phyloP scores from a whole-genome alignment of 2,329 filamentous ascomycete species.

The Trichoderma breve region DNA sequence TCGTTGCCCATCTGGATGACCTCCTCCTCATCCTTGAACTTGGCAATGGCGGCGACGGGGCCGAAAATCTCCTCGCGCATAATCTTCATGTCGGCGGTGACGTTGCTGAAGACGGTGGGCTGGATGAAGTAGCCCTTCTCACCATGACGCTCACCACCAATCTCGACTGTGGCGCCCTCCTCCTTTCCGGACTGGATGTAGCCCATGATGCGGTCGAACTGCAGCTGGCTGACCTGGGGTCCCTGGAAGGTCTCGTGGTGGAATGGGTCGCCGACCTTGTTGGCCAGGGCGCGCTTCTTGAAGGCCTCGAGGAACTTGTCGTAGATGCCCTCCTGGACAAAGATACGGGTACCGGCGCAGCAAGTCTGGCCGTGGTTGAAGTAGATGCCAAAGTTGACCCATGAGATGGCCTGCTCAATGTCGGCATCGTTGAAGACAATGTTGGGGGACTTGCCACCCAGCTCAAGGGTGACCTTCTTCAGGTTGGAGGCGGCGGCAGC shows the following conservation, averaged over 20 bases:
- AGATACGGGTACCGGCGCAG: constrained; percentile 79
- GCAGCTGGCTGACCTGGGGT: constrained; percentile 79
- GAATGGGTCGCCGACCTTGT: constrained; percentile 84
- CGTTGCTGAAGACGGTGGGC: constrained; percentile 86
- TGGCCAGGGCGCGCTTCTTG: constrained; percentile 71
- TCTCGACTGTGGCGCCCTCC: constrained; percentile 61
- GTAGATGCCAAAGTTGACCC: constrained; percentile 72
- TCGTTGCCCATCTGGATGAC: constrained; percentile 73
- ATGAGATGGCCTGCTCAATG: constrained; percentile 72
- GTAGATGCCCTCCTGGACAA: constrained; percentile 83
- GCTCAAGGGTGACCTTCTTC: constrained; percentile 79
- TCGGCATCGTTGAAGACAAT: constrained; percentile 77
- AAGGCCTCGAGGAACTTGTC: constrained; percentile 81
- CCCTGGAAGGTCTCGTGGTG: constrained; percentile 78
- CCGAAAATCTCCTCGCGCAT: constrained; percentile 92
- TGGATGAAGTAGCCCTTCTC: constrained; percentile 85
- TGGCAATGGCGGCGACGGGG: constrained; percentile 79
- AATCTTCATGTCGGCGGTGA: constrained; percentile 82
- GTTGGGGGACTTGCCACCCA: constrained; percentile 78
- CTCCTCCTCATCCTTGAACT: constrained; percentile 81
- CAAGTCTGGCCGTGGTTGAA: constrained; percentile 65
- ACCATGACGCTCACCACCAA: constrained; percentile 54
- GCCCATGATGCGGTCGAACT: constrained; percentile 86
- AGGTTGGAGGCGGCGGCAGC: constrained; percentile 73
- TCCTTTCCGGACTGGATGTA: constrained; percentile 68